Conservation (phyloP, 305 asterid genomes). For the Ajuga reptans region DNA sequence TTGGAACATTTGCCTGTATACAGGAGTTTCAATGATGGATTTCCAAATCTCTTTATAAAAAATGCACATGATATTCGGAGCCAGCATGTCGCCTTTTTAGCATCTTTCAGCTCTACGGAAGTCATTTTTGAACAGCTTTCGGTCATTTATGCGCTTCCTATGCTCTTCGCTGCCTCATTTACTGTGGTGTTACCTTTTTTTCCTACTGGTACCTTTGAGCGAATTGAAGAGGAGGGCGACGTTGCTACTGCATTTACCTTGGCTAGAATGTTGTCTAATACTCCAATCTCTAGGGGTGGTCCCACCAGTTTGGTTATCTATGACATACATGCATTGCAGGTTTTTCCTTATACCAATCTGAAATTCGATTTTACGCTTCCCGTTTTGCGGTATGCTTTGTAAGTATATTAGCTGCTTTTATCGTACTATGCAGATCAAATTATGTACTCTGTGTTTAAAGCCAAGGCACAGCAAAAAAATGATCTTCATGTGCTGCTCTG, state of each 20-base stretch:
- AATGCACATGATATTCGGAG: constrained; percentile 90
- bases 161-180: constrained; percentile 86
- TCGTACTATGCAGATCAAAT: not conserved
- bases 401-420: not conserved
- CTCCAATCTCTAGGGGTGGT: constrained; percentile 94
- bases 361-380: not conserved
- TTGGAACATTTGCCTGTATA: constrained; percentile 12
- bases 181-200: constrained; percentile 83
- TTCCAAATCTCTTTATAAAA: constrained; percentile 87
- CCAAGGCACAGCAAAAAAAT: no score
- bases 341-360: constrained; percentile 20
- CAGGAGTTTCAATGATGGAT: constrained; percentile 97
- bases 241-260: constrained; percentile 97
- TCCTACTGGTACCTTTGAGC: constrained; percentile 93
- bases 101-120: constrained; percentile 89
- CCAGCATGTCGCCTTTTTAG: constrained; percentile 84
- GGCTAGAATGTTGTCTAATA: constrained; percentile 91
- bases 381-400: not conserved
- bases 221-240: constrained; percentile 97
- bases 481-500: not conserved
- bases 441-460: not conserved
- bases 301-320: constrained; percentile 93
- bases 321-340: constrained; percentile 96
- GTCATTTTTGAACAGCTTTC: constrained; percentile 97
- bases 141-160: constrained; percentile 91